phyloP scores from a whole-genome alignment of 169 alveolate species.

The Plasmodium ovale region DNA sequence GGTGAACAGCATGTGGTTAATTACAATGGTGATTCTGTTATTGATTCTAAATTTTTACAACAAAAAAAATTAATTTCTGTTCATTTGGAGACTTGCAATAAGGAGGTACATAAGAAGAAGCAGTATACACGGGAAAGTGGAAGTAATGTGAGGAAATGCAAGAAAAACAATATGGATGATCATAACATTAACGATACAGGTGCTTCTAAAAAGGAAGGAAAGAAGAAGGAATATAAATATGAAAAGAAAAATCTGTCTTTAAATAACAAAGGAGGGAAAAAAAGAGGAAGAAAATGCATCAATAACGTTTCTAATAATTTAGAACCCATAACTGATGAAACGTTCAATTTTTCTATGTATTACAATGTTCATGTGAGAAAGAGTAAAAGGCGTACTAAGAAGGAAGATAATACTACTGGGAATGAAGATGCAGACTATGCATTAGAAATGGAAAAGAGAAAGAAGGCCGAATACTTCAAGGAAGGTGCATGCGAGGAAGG shows the following conservation, averaged over 20 bases:
- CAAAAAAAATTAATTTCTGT: neutral
- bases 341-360: neutral
- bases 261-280: constrained; percentile 3
- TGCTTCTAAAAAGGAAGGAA: neutral
- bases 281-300: neutral
- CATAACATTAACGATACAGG: neutral
- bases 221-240: constrained; percentile 13
- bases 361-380: neutral
- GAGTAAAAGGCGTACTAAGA: neutral
- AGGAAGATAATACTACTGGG: neutral
- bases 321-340: neutral
- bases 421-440: neutral
- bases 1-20: neutral
- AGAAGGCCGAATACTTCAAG: neutral
- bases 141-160: constrained; percentile 12
- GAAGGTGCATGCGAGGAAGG: too few species aligned
- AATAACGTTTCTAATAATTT: neutral
- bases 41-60: neutral
- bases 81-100: neutral
- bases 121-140: neutral
- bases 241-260: neutral
- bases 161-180: neutral
- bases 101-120: neutral
- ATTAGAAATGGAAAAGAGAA: neutral
- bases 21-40: neutral